These are phyloP conservation scores for Eutrema japonicum DNA, from an alignment of 345 rosid genomes.

Conservation along the genomic window DNA sequence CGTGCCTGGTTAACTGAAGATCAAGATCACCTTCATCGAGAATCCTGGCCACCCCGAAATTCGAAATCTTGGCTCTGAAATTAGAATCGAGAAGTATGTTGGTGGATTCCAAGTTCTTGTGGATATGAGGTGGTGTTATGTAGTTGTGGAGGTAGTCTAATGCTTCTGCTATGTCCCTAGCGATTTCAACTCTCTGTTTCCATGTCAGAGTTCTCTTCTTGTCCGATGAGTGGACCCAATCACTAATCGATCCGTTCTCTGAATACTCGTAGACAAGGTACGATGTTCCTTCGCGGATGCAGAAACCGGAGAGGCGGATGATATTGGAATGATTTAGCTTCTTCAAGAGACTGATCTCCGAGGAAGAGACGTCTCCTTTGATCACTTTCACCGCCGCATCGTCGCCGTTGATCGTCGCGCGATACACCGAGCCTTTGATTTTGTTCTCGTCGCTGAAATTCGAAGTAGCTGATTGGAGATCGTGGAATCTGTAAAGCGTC, in stretches of 20 bases:
- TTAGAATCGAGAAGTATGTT: slow-evolving; percentile 76
- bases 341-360: slow-evolving; percentile 78
- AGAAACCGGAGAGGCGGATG: slow-evolving; percentile 85
- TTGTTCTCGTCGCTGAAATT: slow-evolving; percentile 60
- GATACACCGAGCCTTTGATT: slow-evolving; percentile 72
- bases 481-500: slow-evolving; percentile 64
- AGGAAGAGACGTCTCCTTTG: slow-evolving; percentile 72
- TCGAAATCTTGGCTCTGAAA: slow-evolving; percentile 74
- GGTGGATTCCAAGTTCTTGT: slow-evolving; percentile 81
- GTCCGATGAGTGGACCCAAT: slow-evolving; percentile 58
- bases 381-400: slow-evolving; percentile 78
- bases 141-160: slow-evolving; percentile 82
- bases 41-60: slow-evolving; percentile 78
- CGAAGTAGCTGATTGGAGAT: slow-evolving; percentile 62
- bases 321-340: slow-evolving; percentile 78
- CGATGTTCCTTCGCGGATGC: slow-evolving; percentile 70
- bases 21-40: slow-evolving; percentile 52
- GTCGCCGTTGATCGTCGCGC: slow-evolving; percentile 69
- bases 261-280: slow-evolving; percentile 84
- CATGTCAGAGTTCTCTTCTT: slow-evolving; percentile 56
- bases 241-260: slow-evolving; percentile 67
- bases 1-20: slow-evolving; percentile 75
- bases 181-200: slow-evolving; percentile 87
- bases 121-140: slow-evolving; percentile 74
- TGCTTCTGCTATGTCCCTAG: slow-evolving; percentile 71